Evolutionary conservation across 805 yeast species (phyloP).

Genomic region (Wickerhamomyces subpelliculosus): DNA sequence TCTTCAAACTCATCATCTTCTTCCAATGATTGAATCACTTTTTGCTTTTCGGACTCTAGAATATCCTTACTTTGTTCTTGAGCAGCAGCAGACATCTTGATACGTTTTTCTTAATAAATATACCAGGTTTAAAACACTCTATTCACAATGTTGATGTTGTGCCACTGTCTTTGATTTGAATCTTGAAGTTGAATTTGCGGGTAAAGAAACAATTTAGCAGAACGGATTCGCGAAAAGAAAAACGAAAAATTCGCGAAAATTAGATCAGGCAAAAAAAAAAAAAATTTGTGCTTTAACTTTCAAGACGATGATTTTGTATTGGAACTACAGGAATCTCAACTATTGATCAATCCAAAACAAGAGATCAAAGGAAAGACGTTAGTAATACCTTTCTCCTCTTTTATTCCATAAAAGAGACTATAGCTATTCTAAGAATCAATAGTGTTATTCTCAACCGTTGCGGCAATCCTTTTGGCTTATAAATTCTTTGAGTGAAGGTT

Average conservation of each 20-base stretch:
- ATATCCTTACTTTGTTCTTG: conserved; percentile 8
- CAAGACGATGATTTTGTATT: too few relatives aligned
- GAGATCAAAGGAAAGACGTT: too few relatives aligned
- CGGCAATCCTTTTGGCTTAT: conserved; percentile 24
- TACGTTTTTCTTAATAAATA: not conserved
- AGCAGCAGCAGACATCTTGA: conserved; percentile 3
- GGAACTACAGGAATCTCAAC: too few relatives aligned
- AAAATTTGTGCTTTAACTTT: too few relatives aligned
- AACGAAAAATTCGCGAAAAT: not conserved
- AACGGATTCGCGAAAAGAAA: not conserved
- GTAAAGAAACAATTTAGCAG: not conserved
- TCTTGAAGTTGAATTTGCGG: not conserved
- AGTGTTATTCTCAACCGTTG: conserved; percentile 22
- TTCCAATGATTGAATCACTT: conserved; percentile 62
- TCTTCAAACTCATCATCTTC: conserved; percentile 98
- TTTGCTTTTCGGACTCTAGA: conserved; percentile 17
- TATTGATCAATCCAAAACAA: too few relatives aligned
- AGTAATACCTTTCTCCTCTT: too few relatives aligned
- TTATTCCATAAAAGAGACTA: not conserved
- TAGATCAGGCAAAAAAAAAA: not conserved
- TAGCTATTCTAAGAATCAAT: conserved; percentile 2
- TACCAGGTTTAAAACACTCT: too few relatives aligned
- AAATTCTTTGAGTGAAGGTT: too few relatives aligned
- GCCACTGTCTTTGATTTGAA: not conserved
- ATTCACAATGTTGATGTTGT: too few relatives aligned